Percentiles rank a stretch among this genome's conserved stretches.
phyloP scores from a whole-genome alignment of 352 stramenopile genomes.

The Phytophthora colocasiae region DNA sequence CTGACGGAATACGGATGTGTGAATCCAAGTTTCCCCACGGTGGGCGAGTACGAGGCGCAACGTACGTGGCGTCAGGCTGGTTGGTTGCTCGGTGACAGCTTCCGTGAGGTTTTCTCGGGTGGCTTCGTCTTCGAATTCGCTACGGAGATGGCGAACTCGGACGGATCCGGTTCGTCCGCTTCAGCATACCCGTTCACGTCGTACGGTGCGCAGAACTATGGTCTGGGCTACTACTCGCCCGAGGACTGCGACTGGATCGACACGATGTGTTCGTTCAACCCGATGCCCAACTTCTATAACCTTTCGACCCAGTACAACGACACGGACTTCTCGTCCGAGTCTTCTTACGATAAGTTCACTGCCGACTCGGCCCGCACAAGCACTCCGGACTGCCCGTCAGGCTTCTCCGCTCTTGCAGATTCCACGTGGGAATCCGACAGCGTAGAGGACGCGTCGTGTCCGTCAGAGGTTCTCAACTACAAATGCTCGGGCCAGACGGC shows the following conservation, averaged over 20 bases:
- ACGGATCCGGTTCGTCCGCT: constrained; percentile 35
- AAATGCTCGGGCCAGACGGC: constrained; percentile 51
- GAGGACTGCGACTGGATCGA: constrained; percentile 68
- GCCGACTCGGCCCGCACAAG: constrained; percentile 30
- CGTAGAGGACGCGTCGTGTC: constrained; percentile 37
- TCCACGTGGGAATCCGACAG: constrained; percentile 44
- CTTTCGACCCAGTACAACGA: constrained; percentile 69
- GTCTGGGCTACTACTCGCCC: constrained; percentile 85
- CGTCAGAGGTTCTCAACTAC: constrained; percentile 46
- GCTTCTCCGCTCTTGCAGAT: constrained; percentile 35
- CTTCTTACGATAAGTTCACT: constrained; percentile 46
- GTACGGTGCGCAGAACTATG: constrained; percentile 85
- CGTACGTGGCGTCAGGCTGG: constrained; percentile 67
- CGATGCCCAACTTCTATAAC: constrained; percentile 83
- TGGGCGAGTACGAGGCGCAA: constrained; percentile 66
- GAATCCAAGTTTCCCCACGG: constrained; percentile 58
- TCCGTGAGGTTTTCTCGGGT: constrained; percentile 64
- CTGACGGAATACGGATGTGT: constrained; percentile 88
- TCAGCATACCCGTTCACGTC: constrained; percentile 78
- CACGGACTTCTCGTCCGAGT: constrained; percentile 48
- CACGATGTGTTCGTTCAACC: constrained; percentile 66
- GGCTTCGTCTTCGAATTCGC: constrained; percentile 88
- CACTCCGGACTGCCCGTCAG: constrained; percentile 36
- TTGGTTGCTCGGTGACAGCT: constrained; percentile 54
- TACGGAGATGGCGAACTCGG: constrained; percentile 83